Evolutionary conservation across 2,329 filamentous ascomycete genomes (phyloP).

Genomic region (Calonectria multiphialidica): DNA sequence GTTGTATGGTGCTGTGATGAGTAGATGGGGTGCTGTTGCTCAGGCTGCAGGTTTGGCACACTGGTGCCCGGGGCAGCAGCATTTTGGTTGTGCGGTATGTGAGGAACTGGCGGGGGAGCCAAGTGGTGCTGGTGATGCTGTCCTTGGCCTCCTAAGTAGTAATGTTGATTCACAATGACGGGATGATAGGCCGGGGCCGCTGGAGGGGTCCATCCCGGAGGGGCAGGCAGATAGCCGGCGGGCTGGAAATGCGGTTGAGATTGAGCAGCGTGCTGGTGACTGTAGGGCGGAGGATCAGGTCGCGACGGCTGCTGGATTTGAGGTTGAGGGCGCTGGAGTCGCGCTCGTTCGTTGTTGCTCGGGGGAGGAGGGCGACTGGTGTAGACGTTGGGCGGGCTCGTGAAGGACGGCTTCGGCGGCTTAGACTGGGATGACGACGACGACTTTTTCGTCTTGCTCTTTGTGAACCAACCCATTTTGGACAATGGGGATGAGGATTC

Average conservation of each 20-base stretch:
- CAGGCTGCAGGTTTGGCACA: not conserved
- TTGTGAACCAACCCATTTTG: constrained; percentile 19
- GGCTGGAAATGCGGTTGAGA: constrained; percentile 40
- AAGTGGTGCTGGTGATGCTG: not conserved
- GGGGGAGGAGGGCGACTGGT: constrained; percentile 17
- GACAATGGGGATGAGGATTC: not conserved
- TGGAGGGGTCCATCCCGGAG: constrained; percentile 35
- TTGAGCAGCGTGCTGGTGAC: constrained; percentile 36
- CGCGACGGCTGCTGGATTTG: not conserved
- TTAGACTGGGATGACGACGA: not conserved
- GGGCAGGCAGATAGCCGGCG: constrained; percentile 38
- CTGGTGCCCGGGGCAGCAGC: not conserved
- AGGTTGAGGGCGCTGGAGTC: constrained; percentile 3
- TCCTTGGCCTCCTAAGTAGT: constrained; percentile 53
- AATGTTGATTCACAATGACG: constrained; percentile 65
- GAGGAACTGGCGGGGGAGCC: not conserved
- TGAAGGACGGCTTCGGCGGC: constrained; percentile 22
- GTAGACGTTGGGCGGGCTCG: constrained; percentile 37
- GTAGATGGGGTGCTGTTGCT: constrained; percentile 17
- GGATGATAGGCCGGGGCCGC: constrained; percentile 43
- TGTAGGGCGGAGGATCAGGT: constrained; percentile 28
- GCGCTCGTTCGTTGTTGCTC: not conserved
- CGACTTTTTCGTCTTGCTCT: constrained; percentile 13
- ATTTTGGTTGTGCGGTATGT: constrained; percentile 7
- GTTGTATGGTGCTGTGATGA: constrained; percentile 33